Conservation (phyloP, 225 moss, liverwort and hornwort species). For the Marchantia polymorpha region DNA sequence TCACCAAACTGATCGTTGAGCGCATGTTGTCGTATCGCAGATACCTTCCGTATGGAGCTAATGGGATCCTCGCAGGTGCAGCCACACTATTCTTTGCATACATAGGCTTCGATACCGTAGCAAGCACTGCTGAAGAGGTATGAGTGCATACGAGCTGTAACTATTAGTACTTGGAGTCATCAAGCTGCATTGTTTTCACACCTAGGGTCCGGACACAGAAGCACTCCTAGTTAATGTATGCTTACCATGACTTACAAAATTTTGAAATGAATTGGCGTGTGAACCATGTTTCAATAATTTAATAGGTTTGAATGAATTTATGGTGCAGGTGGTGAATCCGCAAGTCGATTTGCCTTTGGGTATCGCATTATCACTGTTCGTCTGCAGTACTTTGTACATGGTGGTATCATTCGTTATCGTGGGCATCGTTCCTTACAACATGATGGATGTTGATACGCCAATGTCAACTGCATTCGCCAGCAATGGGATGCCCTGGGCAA, state of each 20-base stretch:
- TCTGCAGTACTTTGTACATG: constrained; percentile 84
- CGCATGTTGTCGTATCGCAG: constrained; percentile 37
- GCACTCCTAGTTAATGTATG: no score
- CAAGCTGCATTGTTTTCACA: no score
- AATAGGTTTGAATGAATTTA: background rate
- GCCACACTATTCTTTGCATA: constrained; percentile 96
- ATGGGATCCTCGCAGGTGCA: constrained; percentile 88
- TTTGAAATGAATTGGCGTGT: no score
- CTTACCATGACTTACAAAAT: no score
- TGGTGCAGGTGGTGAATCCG: constrained; percentile 74
- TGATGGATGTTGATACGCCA: constrained; percentile 88
- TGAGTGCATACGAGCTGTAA: background rate
- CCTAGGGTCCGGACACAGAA: no score
- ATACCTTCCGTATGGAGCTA: constrained; percentile 77
- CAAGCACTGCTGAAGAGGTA: constrained; percentile 99
- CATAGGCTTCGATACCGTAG: constrained; percentile 96
- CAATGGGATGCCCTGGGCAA: constrained; percentile 96
- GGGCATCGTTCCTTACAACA: constrained; percentile 79
- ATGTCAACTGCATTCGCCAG: constrained; percentile 77
- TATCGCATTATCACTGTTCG: constrained; percentile 70
- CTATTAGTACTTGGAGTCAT: no score
- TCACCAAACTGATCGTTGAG: background rate
- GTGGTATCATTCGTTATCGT: constrained; percentile 84
- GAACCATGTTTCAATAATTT: no score
- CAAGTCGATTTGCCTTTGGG: constrained; percentile 86